A percentile compares a stretch with the other conserved stretches of the same genome.
phyloP scores from a whole-genome alignment of 257 asterid species.

The Plantago elongata region DNA sequence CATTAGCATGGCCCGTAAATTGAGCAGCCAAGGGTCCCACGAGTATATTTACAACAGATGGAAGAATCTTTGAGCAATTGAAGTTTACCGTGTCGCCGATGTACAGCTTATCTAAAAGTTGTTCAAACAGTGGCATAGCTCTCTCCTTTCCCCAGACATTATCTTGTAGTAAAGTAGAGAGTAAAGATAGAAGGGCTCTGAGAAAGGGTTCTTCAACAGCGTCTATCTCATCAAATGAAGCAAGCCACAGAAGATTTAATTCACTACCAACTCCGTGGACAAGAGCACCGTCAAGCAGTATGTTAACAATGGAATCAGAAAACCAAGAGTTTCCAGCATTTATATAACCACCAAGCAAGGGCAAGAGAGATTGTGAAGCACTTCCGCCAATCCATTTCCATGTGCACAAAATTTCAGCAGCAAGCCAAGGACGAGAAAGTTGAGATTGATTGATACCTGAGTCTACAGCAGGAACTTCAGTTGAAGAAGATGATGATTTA shows the following conservation, averaged over 20 bases:
- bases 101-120: constrained; percentile 57
- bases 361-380: constrained; percentile 64
- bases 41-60: constrained; percentile 63
- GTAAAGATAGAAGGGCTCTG: constrained; percentile 64
- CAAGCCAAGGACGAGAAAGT: constrained; percentile 93
- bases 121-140: constrained; percentile 51
- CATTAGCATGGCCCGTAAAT: constrained; percentile 26
- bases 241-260: constrained; percentile 49
- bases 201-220: constrained; percentile 68
- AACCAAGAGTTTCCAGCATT: constrained; percentile 41
- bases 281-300: constrained; percentile 91
- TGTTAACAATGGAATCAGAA: constrained; percentile 56
- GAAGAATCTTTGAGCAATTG: constrained; percentile 70
- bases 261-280: constrained; percentile 56
- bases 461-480: constrained; percentile 32
- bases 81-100: constrained; percentile 61
- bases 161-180: constrained; percentile 49
- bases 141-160: constrained; percentile 64
- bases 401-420: constrained; percentile 90
- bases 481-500: constrained; percentile 34
- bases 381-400: constrained; percentile 91
- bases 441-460: constrained; percentile 31
- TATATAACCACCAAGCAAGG: constrained; percentile 46
- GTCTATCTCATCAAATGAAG: constrained; percentile 53
- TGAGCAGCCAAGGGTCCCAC: constrained; percentile 53